phyloP scores from a whole-genome alignment of 2,329 filamentous ascomycete genomes.

The Trichoderma sp. region DNA sequence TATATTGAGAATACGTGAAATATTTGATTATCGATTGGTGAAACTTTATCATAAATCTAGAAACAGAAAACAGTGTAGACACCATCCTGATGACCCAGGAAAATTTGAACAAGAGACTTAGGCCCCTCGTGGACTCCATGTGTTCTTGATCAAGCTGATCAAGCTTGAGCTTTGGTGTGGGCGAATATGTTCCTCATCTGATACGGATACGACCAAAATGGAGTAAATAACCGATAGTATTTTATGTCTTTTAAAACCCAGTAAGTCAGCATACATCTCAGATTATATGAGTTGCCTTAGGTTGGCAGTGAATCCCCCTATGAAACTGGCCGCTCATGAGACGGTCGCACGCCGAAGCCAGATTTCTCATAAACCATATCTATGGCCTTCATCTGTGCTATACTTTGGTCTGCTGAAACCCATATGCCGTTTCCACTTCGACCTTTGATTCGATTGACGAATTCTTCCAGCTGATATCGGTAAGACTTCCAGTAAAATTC shows the following conservation, averaged over 20 bases:
- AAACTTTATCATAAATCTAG: neutral
- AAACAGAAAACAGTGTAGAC: neutral
- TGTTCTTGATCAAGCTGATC: too few species aligned
- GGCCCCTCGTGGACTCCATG: too few species aligned
- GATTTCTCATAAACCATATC: constrained; percentile 1
- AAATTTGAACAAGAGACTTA: too few species aligned
- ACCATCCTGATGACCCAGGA: too few species aligned
- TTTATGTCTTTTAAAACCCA: neutral
- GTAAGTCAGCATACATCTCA: neutral
- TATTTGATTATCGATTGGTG: neutral
- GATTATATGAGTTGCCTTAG: neutral
- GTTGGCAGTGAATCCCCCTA: too few species aligned
- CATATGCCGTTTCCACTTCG: neutral
- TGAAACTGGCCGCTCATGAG: neutral
- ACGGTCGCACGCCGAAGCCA: neutral
- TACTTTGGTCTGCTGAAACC: neutral
- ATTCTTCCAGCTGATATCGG: neutral
- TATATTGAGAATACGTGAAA: neutral
- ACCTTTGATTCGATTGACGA: neutral
- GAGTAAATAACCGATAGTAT: too few species aligned
- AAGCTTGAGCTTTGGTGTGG: too few species aligned
- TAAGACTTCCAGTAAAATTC: neutral
- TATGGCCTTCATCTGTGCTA: neutral
- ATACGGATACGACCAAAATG: too few species aligned
- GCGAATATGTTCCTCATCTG: too few species aligned